Conservation (phyloP, 768 basidiomycete genomes). For the Coprinopsis sp. region DNA sequence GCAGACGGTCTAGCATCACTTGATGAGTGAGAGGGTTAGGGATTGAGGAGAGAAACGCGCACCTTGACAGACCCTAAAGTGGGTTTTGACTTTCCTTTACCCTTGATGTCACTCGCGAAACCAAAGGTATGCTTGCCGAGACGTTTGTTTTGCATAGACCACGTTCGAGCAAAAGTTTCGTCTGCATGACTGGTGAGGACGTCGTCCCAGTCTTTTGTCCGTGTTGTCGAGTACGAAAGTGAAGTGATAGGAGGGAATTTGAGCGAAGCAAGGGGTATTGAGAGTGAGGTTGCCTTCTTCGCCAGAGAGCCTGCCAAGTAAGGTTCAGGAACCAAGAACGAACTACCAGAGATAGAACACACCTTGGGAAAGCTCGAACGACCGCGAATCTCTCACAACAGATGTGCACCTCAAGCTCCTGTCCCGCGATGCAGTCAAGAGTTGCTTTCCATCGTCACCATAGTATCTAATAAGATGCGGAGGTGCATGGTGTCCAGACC, state of each 20-base stretch:
- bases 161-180: slow-evolving; percentile 78
- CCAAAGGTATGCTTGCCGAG: slow-evolving; percentile 72
- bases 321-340: background rate
- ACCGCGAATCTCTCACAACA: slow-evolving; percentile 91
- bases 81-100: slow-evolving; percentile 41
- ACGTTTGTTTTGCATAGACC: slow-evolving; percentile 81
- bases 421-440: slow-evolving; percentile 86
- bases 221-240: slow-evolving; percentile 71
- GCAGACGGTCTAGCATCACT: slow-evolving; percentile 58
- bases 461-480: slow-evolving; percentile 93
- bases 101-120: slow-evolving; percentile 46
- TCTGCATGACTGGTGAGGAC: slow-evolving; percentile 87
- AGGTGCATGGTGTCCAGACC: slow-evolving; percentile 88
- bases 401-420: slow-evolving; percentile 86
- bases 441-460: slow-evolving; percentile 94
- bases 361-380: slow-evolving; percentile 95
- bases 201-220: slow-evolving; percentile 97
- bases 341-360: slow-evolving; percentile 4
- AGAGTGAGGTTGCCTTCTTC: slow-evolving; percentile 74
- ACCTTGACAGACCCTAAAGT: slow-evolving; percentile 71
- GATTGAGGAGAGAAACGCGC: slow-evolving; percentile 6
- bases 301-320: slow-evolving; percentile 61
- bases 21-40: background rate
- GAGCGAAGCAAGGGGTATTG: slow-evolving; percentile 73
- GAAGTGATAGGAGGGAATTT: slow-evolving; percentile 81